Conservation (phyloP, 768 basidiomycete species). For the Phylloporus scabripes region DNA sequence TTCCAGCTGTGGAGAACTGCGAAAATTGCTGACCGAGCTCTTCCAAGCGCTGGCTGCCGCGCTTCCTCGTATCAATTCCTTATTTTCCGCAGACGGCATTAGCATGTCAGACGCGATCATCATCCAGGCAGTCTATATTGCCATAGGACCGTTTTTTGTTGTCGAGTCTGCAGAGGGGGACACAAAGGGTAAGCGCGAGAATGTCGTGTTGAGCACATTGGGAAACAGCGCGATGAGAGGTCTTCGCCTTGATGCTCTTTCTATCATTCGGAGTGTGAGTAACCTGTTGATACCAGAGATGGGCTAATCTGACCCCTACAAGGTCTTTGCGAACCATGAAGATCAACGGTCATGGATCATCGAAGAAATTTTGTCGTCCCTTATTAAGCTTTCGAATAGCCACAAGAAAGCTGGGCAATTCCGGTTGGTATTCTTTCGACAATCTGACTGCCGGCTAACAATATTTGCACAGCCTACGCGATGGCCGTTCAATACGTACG, state of each 20-base stretch:
- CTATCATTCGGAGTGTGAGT: slow-evolving; percentile 79
- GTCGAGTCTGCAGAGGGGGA: slow-evolving; percentile 61
- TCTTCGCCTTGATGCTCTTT: slow-evolving; percentile 74
- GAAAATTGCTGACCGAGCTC: slow-evolving; percentile 55
- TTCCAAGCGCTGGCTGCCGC: slow-evolving; percentile 69
- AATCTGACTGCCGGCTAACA: not conserved
- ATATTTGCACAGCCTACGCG: slow-evolving; percentile 59
- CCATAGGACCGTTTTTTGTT: slow-evolving; percentile 92
- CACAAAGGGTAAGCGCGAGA: slow-evolving; percentile 50
- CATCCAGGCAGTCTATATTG: slow-evolving; percentile 88
- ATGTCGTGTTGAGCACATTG: slow-evolving; percentile 55
- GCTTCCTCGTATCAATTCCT: slow-evolving; percentile 66
- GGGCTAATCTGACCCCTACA: slow-evolving; percentile 6
- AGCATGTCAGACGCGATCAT: slow-evolving; percentile 83
- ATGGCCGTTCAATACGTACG: slow-evolving; percentile 88
- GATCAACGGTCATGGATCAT: slow-evolving; percentile 95
- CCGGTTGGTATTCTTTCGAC: slow-evolving; percentile 44
- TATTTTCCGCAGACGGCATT: slow-evolving; percentile 67
- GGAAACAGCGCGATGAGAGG: slow-evolving; percentile 79
- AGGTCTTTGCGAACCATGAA: slow-evolving; percentile 91
- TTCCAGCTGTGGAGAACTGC: slow-evolving; percentile 30
- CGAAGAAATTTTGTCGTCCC: slow-evolving; percentile 89
- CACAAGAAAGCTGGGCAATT: slow-evolving; percentile 91
- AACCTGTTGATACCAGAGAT: not conserved
- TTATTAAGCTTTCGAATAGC: slow-evolving; percentile 85